These are phyloP conservation scores for Berberis thunbergii DNA, from an alignment of 164 flowering plant species.

Conservation along the genomic window DNA sequence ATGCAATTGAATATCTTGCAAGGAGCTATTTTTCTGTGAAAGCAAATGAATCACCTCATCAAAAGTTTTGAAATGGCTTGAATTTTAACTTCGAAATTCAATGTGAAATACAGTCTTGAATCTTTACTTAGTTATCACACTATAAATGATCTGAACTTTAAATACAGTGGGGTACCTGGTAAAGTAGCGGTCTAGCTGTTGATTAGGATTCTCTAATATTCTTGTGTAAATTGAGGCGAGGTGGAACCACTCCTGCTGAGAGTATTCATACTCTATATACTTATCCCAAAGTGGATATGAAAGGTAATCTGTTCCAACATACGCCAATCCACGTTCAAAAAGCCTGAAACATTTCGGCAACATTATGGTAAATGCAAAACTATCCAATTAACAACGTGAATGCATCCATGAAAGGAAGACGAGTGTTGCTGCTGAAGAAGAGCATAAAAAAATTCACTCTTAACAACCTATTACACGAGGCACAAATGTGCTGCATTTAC, in stretches of 20 bases:
- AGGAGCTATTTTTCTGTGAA: too few species aligned
- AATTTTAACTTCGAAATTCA: too few species aligned
- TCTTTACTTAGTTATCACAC: too few species aligned
- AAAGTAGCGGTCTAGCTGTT: constrained; percentile 84
- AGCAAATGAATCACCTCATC: too few species aligned
- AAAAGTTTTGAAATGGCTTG: too few species aligned
- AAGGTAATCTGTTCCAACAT: constrained; percentile 93
- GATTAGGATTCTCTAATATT: constrained; percentile 86
- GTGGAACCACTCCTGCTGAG: constrained; percentile 82
- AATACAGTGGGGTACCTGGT: constrained; percentile 41
- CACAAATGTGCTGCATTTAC: constrained; percentile 63
- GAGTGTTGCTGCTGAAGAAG: constrained; percentile 15
- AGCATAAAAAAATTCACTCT: constrained; percentile 33
- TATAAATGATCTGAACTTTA: neutral
- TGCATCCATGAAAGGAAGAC: constrained; percentile 26
- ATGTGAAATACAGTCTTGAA: too few species aligned
- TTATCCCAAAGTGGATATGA: constrained; percentile 94
- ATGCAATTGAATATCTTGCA: too few species aligned
- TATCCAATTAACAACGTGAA: constrained; percentile 8
- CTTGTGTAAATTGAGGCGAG: constrained; percentile 84
- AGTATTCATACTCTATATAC: constrained; percentile 84
- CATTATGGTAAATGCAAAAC: neutral
- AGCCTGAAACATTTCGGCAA: constrained; percentile 57
- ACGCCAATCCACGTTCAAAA: constrained; percentile 92
- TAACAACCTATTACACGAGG: constrained; percentile 41